Conservation (phyloP, 1,284 basidiomycete genomes). For the Microbotryum violaceum region DNA sequence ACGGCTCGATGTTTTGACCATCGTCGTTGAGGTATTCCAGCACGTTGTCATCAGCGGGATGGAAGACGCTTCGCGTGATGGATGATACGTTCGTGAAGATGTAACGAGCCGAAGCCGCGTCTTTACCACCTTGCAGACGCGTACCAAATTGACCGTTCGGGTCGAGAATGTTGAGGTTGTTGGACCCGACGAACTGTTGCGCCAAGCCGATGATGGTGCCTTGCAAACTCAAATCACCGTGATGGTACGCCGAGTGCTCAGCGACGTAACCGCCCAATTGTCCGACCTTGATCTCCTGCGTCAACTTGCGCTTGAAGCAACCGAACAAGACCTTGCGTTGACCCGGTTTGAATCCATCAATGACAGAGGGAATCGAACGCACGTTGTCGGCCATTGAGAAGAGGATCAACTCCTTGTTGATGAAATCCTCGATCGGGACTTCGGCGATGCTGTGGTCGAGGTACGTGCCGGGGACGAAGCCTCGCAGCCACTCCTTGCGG, state of each 20-base stretch:
- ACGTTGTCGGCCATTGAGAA: constrained; percentile 99
- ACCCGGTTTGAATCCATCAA: constrained; percentile 97
- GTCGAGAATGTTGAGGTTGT: constrained; percentile 84
- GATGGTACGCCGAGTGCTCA: constrained; percentile 93
- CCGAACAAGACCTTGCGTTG: constrained; percentile 95
- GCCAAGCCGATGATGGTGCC: constrained; percentile 90
- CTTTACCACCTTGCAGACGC: constrained; percentile 74
- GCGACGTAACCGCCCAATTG: constrained; percentile 92
- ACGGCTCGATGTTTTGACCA: constrained; percentile 80
- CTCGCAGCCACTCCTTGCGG: constrained; percentile 94
- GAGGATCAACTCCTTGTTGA: constrained; percentile 95
- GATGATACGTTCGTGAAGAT: constrained; percentile 80
- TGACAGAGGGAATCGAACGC: constrained; percentile 85
- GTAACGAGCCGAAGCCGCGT: constrained; percentile 94
- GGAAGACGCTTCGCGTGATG: constrained; percentile 73
- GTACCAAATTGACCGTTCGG: constrained; percentile 98
- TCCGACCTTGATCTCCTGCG: constrained; percentile 90
- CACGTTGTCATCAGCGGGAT: constrained; percentile 75
- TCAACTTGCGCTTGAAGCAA: constrained; percentile 90
- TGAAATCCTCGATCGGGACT: constrained; percentile 87
- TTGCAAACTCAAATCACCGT: constrained; percentile 81
- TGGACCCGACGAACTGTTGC: constrained; percentile 90
- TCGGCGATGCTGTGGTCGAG: constrained; percentile 82
- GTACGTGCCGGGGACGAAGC: constrained; percentile 91
- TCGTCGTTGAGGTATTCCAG: constrained; percentile 83